These are phyloP conservation scores for Peziza echinospora DNA, from an alignment of 495 filamentous ascomycete species.

Conservation along the genomic window DNA sequence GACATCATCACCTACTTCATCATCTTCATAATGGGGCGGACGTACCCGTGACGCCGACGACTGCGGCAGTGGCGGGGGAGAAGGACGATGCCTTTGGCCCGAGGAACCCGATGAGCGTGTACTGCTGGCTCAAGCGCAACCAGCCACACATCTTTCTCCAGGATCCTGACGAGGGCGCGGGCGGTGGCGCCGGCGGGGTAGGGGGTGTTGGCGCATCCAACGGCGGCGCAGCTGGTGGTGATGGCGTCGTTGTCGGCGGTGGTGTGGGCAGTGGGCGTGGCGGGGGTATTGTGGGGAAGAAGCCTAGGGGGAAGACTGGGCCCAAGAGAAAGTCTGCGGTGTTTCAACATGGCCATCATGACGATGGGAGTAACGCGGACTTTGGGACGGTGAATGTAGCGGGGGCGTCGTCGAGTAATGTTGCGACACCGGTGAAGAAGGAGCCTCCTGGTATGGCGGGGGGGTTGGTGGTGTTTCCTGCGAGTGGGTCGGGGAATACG, in stretches of 20 bases:
- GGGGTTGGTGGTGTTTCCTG: neutral
- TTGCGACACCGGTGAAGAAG: neutral
- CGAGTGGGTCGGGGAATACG: neutral
- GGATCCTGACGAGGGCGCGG: conserved; percentile 39
- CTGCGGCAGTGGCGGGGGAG: no score
- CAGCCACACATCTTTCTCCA: conserved; percentile 68
- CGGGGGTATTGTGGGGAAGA: no score
- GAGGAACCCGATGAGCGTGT: conserved; percentile 63
- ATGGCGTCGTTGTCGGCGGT: no score
- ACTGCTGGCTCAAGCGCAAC: conserved; percentile 73
- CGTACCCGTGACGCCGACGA: conserved; percentile 22
- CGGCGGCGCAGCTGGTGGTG: neutral
- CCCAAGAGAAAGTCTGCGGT: neutral
- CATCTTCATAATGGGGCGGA: conserved; percentile 23
- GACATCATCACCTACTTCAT: no score
- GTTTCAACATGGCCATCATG: neutral
- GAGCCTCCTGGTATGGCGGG: neutral
- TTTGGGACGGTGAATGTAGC: neutral
- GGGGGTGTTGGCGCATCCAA: neutral
- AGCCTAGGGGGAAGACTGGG: neutral
- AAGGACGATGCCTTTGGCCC: conserved; percentile 29
- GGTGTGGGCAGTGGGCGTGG: neutral
- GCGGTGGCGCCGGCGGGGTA: conserved; percentile 15
- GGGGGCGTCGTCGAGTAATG: no score
- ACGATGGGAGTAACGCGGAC: neutral